Conservation (phyloP, 352 stramenopile species). For the Pythium rishiriense region DNA sequence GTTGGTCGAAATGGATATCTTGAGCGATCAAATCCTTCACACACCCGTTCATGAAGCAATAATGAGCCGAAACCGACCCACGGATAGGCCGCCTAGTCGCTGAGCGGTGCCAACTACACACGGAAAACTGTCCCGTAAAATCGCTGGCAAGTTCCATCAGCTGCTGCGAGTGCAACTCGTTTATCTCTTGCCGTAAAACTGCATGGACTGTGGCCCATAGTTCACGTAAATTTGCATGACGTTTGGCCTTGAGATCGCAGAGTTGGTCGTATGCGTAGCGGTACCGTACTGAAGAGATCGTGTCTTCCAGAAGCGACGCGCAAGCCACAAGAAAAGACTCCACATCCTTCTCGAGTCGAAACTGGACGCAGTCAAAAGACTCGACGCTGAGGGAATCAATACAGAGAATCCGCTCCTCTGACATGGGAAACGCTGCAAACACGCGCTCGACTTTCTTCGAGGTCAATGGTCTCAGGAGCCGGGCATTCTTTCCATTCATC, state of each 20-base stretch:
- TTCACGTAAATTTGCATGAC: constrained; percentile 41
- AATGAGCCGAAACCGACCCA: constrained; percentile 32
- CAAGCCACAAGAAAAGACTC: constrained; percentile 44
- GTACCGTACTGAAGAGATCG: constrained; percentile 40
- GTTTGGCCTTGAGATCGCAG: constrained; percentile 27
- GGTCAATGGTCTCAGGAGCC: constrained; percentile 28
- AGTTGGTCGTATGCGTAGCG: constrained; percentile 53
- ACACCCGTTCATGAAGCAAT: constrained; percentile 62
- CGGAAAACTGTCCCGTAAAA: constrained; percentile 56
- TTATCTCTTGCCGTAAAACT: constrained; percentile 51
- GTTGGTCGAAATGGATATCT: constrained; percentile 51
- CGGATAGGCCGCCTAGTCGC: constrained; percentile 36
- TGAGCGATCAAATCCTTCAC: constrained; percentile 30
- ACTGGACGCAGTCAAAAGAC: constrained; percentile 40
- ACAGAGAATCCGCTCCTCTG: constrained; percentile 56
- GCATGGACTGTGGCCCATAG: constrained; percentile 43
- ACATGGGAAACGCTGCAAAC: constrained; percentile 44
- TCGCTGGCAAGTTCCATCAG: constrained; percentile 61
- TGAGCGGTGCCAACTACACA: constrained; percentile 52
- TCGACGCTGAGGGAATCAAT: constrained; percentile 55
- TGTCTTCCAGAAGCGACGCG: constrained; percentile 35
- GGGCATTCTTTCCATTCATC: constrained; percentile 26
- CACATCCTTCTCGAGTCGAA: constrained; percentile 53
- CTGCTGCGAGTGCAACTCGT: constrained; percentile 62
- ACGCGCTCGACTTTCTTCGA: constrained; percentile 32